Percentiles rank a stretch among this genome's conserved stretches.
phyloP scores from a whole-genome alignment of 2,329 filamentous ascomycete genomes.

The Dactylellina parvicollis region DNA sequence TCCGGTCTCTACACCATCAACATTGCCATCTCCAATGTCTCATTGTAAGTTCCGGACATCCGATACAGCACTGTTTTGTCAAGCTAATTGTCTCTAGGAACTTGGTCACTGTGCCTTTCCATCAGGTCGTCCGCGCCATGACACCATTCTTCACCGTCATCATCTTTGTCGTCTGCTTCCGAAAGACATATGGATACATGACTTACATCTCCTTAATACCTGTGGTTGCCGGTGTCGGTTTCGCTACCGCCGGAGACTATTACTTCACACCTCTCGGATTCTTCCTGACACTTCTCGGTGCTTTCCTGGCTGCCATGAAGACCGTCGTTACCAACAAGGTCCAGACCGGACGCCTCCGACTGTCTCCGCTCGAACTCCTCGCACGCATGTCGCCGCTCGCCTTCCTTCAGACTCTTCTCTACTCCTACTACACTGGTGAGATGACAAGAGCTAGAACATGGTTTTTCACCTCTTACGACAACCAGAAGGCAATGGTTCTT shows the following conservation, averaged over 20 bases:
- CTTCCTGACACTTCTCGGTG: conserved; percentile 67
- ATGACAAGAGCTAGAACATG: conserved; percentile 59
- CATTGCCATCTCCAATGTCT: conserved; percentile 73
- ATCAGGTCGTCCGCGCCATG: conserved; percentile 72
- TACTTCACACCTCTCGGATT: conserved; percentile 70
- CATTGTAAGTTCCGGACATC: conserved; percentile 63
- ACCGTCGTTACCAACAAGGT: conserved; percentile 73
- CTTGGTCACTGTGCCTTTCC: conserved; percentile 73
- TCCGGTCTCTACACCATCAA: conserved; percentile 72
- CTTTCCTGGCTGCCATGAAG: conserved; percentile 69
- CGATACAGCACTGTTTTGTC: not conserved
- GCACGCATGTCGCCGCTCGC: conserved; percentile 72
- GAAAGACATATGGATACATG: conserved; percentile 67
- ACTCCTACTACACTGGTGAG: conserved; percentile 73
- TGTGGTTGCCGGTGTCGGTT: conserved; percentile 69
- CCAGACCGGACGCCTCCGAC: conserved; percentile 70
- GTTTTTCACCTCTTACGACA: conserved; percentile 52
- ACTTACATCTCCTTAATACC: conserved; percentile 71
- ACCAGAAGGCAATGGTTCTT: conserved; percentile 60
- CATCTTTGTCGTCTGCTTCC: conserved; percentile 69
- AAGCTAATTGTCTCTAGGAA: conserved; percentile 51
- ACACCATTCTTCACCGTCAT: conserved; percentile 71
- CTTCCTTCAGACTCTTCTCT: conserved; percentile 72
- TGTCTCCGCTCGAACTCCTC: conserved; percentile 71
- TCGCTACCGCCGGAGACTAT: conserved; percentile 72